Conservation (phyloP, 371 early-diverging fungal genomes). For the Nematocida parisii region DNA sequence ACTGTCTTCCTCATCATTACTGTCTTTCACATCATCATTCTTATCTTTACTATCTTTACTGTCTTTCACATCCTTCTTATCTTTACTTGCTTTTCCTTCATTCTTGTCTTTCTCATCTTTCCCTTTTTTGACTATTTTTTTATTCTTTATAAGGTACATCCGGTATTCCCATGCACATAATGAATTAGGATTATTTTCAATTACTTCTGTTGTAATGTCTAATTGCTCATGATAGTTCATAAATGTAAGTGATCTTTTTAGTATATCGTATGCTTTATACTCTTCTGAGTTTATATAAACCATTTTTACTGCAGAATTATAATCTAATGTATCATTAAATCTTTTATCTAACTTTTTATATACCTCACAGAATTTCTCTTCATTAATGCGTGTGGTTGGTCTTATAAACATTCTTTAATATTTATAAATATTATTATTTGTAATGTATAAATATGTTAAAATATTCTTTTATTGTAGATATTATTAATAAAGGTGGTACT, state of each 20-base stretch:
- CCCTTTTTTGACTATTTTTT: too few relatives aligned
- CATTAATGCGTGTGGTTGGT: not conserved
- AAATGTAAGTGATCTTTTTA: constrained; percentile 40
- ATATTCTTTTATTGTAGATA: too few relatives aligned
- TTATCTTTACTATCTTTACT: too few relatives aligned
- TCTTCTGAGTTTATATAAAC: constrained; percentile 62
- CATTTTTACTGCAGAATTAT: constrained; percentile 16
- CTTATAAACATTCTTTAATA: not conserved
- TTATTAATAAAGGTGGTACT: too few relatives aligned
- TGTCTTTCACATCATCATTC: too few relatives aligned
- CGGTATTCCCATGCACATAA: constrained; percentile 65
- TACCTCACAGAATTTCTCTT: constrained; percentile 42
- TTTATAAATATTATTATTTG: not conserved
- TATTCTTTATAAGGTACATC: not conserved
- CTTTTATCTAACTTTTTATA: constrained; percentile 24
- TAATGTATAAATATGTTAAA: not conserved
- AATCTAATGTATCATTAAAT: constrained; percentile 5
- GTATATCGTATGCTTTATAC: constrained; percentile 58
- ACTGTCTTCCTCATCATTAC: too few relatives aligned
- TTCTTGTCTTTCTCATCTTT: too few relatives aligned
- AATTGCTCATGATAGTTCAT: constrained; percentile 39
- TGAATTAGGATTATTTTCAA: constrained; percentile 63
- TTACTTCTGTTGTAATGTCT: constrained; percentile 41
- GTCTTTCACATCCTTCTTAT: too few relatives aligned
- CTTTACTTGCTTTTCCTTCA: too few relatives aligned